Evolutionary conservation across 192 early-diverging fungal species (phyloP).

Genomic region (Coemansia sp.): DNA sequence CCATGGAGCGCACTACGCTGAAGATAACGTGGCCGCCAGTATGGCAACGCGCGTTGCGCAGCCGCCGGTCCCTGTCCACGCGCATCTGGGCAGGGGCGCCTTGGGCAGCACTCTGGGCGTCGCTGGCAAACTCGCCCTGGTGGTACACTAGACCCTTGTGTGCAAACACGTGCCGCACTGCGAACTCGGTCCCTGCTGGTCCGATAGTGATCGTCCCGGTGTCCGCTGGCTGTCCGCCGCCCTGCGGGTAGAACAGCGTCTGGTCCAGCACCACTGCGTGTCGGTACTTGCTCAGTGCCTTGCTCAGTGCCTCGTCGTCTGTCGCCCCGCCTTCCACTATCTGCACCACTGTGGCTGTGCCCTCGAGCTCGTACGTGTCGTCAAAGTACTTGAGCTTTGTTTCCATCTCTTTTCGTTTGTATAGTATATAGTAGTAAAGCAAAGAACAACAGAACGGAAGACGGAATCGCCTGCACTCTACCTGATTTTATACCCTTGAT

Average conservation of each 20-base stretch:
- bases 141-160: slow-evolving; percentile 20
- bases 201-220: slow-evolving; percentile 8
- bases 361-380: slow-evolving; percentile 22
- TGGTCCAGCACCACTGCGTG: slow-evolving; percentile 17
- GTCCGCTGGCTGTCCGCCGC: slow-evolving; percentile 36
- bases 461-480: too few relatives aligned
- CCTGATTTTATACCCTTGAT: too few relatives aligned
- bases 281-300: slow-evolving; percentile 14
- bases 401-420: neutral
- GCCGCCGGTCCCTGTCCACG: slow-evolving; percentile 14
- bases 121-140: slow-evolving; percentile 6
- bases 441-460: neutral
- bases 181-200: neutral
- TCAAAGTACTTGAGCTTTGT: slow-evolving; percentile 21
- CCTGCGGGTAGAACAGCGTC: slow-evolving; percentile 34
- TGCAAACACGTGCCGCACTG: slow-evolving; percentile 14
- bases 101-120: neutral
- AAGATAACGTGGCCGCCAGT: slow-evolving; percentile 30
- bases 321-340: neutral
- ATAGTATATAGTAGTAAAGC: neutral
- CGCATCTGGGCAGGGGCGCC: neutral
- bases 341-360: slow-evolving; percentile 5
- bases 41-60: slow-evolving; percentile 31
- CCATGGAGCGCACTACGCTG: slow-evolving; percentile 17
- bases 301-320: neutral